phyloP scores from a whole-genome alignment of 1,284 basidiomycete species.

The Cutaneotrichosporon mucoides region DNA sequence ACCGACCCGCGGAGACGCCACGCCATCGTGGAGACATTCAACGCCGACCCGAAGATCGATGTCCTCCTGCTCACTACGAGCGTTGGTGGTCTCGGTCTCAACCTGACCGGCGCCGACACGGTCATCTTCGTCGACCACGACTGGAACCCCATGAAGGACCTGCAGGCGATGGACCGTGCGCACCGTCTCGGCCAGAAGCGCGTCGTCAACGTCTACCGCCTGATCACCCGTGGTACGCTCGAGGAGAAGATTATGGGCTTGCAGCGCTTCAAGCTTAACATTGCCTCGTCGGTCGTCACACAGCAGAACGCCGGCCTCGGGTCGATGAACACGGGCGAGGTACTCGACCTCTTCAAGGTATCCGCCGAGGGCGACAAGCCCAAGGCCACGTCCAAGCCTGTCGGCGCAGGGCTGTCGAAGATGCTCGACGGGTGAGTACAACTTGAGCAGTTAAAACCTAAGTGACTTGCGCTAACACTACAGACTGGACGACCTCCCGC shows the following conservation, averaged over 20 bases:
- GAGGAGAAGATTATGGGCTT: constrained; percentile 99
- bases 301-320: constrained; percentile 92
- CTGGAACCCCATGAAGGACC: constrained; percentile 99
- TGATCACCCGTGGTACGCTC: constrained; percentile 94
- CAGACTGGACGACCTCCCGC: constrained; percentile 76
- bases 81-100: constrained; percentile 93
- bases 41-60: constrained; percentile 95
- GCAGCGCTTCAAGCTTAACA: constrained; percentile 98
- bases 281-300: constrained; percentile 93
- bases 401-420: constrained; percentile 61
- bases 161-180: constrained; percentile 99
- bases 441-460: neutral
- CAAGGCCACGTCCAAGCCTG: neutral
- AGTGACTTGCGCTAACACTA: neutral
- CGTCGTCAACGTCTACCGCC: constrained; percentile 96
- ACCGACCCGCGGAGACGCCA: constrained; percentile 88
- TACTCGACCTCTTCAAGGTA: constrained; percentile 87
- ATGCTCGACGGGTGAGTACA: constrained; percentile 60
- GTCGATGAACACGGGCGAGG: constrained; percentile 96
- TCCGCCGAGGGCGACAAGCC: constrained; percentile 61
- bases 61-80: constrained; percentile 93
- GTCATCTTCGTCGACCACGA: constrained; percentile 99
- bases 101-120: constrained; percentile 95
- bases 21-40: constrained; percentile 96
- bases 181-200: constrained; percentile 98